Evolutionary conservation across 1,284 basidiomycete genomes (phyloP).

Genomic region (Marasmius oreades): DNA sequence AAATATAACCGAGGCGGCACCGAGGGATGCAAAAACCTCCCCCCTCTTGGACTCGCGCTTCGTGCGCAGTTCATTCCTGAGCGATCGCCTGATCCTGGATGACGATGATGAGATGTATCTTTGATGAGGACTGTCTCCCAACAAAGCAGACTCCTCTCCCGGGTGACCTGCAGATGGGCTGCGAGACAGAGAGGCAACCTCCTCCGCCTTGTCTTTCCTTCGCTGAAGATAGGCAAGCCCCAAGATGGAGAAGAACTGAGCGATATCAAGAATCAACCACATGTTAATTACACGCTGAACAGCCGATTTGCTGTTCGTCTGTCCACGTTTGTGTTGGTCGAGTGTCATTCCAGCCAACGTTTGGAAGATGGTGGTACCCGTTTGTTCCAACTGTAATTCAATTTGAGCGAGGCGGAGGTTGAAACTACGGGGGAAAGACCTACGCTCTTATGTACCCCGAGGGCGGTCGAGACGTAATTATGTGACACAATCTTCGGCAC

Average conservation of each 20-base stretch:
- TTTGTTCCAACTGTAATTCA: conserved; percentile 61
- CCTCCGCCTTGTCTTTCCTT: conserved; percentile 27
- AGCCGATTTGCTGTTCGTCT: conserved; percentile 21
- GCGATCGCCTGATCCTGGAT: conserved; percentile 13
- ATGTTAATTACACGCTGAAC: conserved; percentile 55
- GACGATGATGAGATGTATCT: conserved; percentile 15
- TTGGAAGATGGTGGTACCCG: conserved; percentile 68
- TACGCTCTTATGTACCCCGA: conserved; percentile 78
- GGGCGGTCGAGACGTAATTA: conserved; percentile 73
- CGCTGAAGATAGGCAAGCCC: conserved; percentile 44
- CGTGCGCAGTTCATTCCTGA: conserved; percentile 24
- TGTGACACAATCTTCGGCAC: conserved; percentile 70
- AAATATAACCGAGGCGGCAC: conserved; percentile 41
- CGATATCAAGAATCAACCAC: conserved; percentile 56
- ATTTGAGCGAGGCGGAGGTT: conserved; percentile 3
- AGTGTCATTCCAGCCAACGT: conserved; percentile 64
- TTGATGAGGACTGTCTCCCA: conserved; percentile 12
- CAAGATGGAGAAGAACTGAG: conserved; percentile 54
- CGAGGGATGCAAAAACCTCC: conserved; percentile 42
- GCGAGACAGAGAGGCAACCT: conserved; percentile 12
- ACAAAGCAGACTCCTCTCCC: conserved; percentile 12
- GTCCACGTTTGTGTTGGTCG: conserved; percentile 39
- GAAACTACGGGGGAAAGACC: conserved; percentile 23
- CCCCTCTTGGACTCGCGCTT: conserved; percentile 46
- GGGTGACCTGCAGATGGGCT: conserved; percentile 12